Evolutionary conservation across 2,329 filamentous ascomycete species (phyloP), one percentile per base, ranked within the genome.

Genomic region (Pleurostoma richardsiae): DNA sequence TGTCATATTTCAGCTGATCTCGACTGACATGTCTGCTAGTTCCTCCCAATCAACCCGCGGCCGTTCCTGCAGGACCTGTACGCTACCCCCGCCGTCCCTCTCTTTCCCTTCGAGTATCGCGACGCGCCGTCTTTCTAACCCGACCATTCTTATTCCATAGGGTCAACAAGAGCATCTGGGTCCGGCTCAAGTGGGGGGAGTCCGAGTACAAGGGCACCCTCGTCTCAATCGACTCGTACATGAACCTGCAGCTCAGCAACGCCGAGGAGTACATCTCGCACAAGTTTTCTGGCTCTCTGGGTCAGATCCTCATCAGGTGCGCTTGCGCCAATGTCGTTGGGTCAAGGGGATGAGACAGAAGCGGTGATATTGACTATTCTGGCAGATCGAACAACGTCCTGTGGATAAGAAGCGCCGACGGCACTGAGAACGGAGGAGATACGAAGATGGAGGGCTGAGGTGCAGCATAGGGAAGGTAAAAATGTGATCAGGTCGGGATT

Each of bases 141-240:
- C 19, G 19, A 19, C 19, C 19, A 19, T 19, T 19, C 19, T 19
- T 19, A 26, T 28, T 50, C 48, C 50, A 54, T 54, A 90, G 86
- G 54, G 87, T 99, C 71, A 88, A 95, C 74, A 88, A 95, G 68
- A 82, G 92, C 62, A 85, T 99, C 62, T 77, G 91, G 53, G 87
- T 99, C 54, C 89, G 91, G 59, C 80, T 99, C 54, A 99, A 99
- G 80, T 99, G 94, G 94, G 90, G 90, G 59, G 86, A 96, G 70
- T 94, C 90, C 50, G 94, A 99, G 69, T 99, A 99, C 80, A 95
- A 92, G 68, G 94, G 94, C 65, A 82, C 82, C 55, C 82, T 99
- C 52, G 49, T 96, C 63, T 92, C 87, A 59, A 88, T 95, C 63
- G 94, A 99, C 73, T 90, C 88, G 64, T 99, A 99, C 76, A 97